Percentiles rank a stretch among this genome's conserved stretches.
Evolutionary conservation across 2,329 filamentous ascomycete species (phyloP).

Genomic region (Arthrobotrys conoides): DNA sequence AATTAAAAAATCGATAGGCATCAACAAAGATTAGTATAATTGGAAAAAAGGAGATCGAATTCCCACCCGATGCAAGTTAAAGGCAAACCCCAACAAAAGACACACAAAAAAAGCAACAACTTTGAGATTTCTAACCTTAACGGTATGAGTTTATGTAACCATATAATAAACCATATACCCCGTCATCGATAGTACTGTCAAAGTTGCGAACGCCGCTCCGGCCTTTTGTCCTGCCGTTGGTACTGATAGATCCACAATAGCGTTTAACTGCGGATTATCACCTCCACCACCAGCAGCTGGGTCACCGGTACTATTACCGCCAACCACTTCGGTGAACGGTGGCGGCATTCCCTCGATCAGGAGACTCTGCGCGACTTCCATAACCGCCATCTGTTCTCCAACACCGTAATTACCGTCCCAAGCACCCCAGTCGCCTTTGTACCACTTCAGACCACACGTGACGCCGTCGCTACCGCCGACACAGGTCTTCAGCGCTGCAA

Average conservation of each 20-base stretch:
- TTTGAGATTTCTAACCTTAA: background rate
- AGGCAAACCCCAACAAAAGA: conserved; percentile 21
- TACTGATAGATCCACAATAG: conserved; percentile 45
- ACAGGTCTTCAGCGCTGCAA: conserved; percentile 73
- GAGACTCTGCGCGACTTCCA: conserved; percentile 76
- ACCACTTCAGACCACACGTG: conserved; percentile 77
- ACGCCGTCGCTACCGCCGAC: conserved; percentile 72
- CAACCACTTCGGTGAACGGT: conserved; percentile 71
- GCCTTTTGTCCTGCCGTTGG: conserved; percentile 53
- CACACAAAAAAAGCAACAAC: conserved; percentile 10
- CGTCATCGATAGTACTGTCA: conserved; percentile 58
- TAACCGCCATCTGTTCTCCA: conserved; percentile 76
- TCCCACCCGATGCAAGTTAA: conserved; percentile 44
- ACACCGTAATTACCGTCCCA: conserved; percentile 66
- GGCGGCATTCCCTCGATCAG: conserved; percentile 69
- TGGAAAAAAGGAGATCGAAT: conserved; percentile 31
- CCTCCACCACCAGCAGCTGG: conserved; percentile 64
- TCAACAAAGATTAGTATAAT: conserved; percentile 8
- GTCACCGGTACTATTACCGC: conserved; percentile 73
- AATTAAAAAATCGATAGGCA: conserved; percentile 27
- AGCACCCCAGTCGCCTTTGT: conserved; percentile 73
- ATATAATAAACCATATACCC: conserved; percentile 61
- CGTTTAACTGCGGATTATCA: conserved; percentile 59
- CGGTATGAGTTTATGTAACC: conserved; percentile 38
- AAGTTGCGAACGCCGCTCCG: conserved; percentile 53